These are phyloP conservation scores for Fusarium falciforme DNA, from an alignment of 2,329 filamentous ascomycete species.

Conservation along the genomic window DNA sequence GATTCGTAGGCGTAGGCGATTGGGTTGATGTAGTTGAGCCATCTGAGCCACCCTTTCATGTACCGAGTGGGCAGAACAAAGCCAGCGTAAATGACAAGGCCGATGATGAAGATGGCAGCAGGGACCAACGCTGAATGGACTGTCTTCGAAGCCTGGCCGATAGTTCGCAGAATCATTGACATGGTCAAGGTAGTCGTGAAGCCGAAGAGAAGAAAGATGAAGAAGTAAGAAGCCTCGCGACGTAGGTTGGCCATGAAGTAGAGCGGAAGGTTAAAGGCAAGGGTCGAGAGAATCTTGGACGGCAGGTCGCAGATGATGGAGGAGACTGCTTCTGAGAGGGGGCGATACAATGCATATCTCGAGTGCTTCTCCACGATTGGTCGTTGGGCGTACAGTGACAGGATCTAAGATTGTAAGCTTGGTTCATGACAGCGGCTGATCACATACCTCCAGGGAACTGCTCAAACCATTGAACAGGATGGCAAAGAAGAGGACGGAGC, in stretches of 20 bases:
- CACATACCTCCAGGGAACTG: conserved; percentile 18
- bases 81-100: conserved; percentile 58
- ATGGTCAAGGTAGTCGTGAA: conserved; percentile 68
- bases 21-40: conserved; percentile 73
- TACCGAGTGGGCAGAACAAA: conserved; percentile 52
- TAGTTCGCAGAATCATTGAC: conserved; percentile 68
- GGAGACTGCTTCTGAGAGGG: conserved; percentile 33
- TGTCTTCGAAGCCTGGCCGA: conserved; percentile 22
- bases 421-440: neutral
- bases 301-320: conserved; percentile 28
- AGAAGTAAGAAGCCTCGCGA: conserved; percentile 64
- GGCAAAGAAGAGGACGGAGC: conserved; percentile 16
- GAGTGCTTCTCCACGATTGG: conserved; percentile 47
- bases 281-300: conserved; percentile 40
- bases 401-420: conserved; percentile 3
- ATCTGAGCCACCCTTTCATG: conserved; percentile 50
- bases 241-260: conserved; percentile 76
- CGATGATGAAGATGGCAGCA: conserved; percentile 26
- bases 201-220: conserved; percentile 58
- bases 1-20: conserved; percentile 62
- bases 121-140: conserved; percentile 17
- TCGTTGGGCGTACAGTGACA: conserved; percentile 38
- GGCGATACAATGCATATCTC: conserved; percentile 47
- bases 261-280: conserved; percentile 54
- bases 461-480: conserved; percentile 25